These are phyloP conservation scores for Pythium phragmitis DNA, from an alignment of 352 stramenopile species.

Conservation along the genomic window DNA sequence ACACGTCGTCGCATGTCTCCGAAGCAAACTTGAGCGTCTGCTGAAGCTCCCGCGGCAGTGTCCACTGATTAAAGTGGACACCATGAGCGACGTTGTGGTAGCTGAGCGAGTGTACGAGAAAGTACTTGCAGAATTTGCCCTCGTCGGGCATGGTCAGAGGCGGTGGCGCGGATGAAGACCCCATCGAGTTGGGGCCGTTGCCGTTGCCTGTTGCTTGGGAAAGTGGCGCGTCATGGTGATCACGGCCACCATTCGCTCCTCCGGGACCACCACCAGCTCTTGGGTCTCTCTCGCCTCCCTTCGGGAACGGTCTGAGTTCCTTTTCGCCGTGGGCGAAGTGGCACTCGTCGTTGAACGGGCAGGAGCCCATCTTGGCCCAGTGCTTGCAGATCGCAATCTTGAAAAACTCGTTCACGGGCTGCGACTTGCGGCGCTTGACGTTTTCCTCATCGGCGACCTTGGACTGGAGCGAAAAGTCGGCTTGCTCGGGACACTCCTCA, in stretches of 20 bases:
- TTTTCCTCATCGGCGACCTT: slow-evolving; percentile 91
- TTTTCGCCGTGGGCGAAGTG: slow-evolving; percentile 96
- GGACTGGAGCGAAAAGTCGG: slow-evolving; percentile 93
- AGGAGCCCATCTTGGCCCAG: slow-evolving; percentile 94
- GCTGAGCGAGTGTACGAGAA: slow-evolving; percentile 74
- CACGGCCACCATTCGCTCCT: background rate
- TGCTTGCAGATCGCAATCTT: slow-evolving; percentile 98
- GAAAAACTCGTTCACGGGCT: slow-evolving; percentile 96
- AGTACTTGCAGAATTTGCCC: slow-evolving; percentile 79
- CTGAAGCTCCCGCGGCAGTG: slow-evolving; percentile 44
- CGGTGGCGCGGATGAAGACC: slow-evolving; percentile 11
- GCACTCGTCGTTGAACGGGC: slow-evolving; percentile 96
- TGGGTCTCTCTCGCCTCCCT: slow-evolving; percentile 45
- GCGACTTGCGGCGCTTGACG: slow-evolving; percentile 80
- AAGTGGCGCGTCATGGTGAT: background rate
- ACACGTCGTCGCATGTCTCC: slow-evolving; percentile 77
- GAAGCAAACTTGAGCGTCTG: slow-evolving; percentile 70
- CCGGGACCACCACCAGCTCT: slow-evolving; percentile 6
- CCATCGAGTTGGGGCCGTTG: background rate
- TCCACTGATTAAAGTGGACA: slow-evolving; percentile 77
- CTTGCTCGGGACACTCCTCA: slow-evolving; percentile 91
- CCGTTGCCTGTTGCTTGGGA: background rate
- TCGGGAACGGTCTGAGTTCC: slow-evolving; percentile 89
- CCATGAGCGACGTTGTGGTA: slow-evolving; percentile 83
- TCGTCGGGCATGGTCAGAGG: slow-evolving; percentile 58